Base-by-base conservation (phyloP, 164 flowering plant species). In the Macadamia integrifolia region DNA sequence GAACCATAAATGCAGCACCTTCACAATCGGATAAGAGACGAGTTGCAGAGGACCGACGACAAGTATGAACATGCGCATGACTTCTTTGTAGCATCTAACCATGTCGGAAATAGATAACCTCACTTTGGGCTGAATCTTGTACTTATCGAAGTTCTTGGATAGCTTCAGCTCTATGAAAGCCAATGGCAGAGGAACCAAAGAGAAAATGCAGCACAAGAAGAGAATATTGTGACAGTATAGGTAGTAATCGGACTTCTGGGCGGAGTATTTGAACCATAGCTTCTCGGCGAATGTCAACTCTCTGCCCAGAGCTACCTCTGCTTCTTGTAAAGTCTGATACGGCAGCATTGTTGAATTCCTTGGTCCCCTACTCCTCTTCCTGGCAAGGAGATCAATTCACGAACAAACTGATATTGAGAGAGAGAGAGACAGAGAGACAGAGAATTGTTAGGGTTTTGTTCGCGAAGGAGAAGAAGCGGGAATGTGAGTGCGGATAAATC, bases 41-140 rank as follows among this genome's bases (percentile, higher is more conserved):
- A 94, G 84, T 66, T 94, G 96, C 6, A 91, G 83, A 53, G 97
- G 96, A 8, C 92, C 96, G 1, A 91, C 88, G 23, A 82, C 84
- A 60, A 84, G 69, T 29, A 88, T 57, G 63, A 91, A 91, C 78
- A 74, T 78, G 13, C 62, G 23, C 86, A 90, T 80, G 12, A 88
- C 96, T 23, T 84, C 84, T 77, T 76, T 88, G 74, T 90, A 91
- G 77, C 98, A 93, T 31, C 66, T 60, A 44, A 84, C 18, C 70
- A 85, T 76, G 29, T 85, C 86, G 3, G 68, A 2, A 0, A 72
- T 49, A 0, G 92, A 71, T 40, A 80, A 43, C 64, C 72, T 76
- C 3, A 85, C 88, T 60, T 88, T 91, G 64, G 94, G 93, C 78
- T 93, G 98, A 72, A 91, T 81, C 83, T 93, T 93, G 73, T 70